These are phyloP conservation scores for Allantophomopsis lycopodina DNA, from an alignment of 2,329 filamentous ascomycete species.

Conservation along the genomic window DNA sequence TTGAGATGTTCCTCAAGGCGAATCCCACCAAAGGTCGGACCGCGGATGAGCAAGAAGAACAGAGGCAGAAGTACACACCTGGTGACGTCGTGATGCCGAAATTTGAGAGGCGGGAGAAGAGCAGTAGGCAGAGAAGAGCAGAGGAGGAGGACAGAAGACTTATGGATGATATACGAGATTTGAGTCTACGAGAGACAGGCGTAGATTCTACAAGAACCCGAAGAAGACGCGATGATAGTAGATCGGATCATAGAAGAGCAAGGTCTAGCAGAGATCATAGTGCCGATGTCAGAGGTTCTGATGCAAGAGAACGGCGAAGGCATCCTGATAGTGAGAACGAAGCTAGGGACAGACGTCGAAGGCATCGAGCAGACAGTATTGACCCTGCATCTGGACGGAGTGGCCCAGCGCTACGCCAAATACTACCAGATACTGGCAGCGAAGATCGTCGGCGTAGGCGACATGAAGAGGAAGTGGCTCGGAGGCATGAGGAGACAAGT, in stretches of 20 bases:
- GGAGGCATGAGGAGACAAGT: conserved; percentile 12
- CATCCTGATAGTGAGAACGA: conserved; percentile 2
- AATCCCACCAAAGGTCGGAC: conserved; percentile 65
- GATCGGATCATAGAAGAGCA: conserved; percentile 10
- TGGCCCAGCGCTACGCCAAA: conserved; percentile 4
- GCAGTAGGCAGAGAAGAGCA: conserved; percentile 34
- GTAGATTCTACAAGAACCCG: conserved; percentile 21
- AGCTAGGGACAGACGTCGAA: conserved; percentile 8
- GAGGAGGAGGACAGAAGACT: conserved; percentile 57
- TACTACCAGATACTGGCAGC: conserved; percentile 4
- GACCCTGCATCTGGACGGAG: conserved; percentile 8
- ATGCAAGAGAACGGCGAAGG: conserved; percentile 10
- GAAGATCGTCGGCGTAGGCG: conserved; percentile 12
- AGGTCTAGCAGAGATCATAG: conserved; percentile 20
- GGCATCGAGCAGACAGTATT: conserved; percentile 18
- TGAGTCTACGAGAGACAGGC: conserved; percentile 59
- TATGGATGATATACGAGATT: conserved; percentile 55
- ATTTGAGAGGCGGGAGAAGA: conserved; percentile 34
- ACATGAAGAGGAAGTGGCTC: conserved; percentile 11
- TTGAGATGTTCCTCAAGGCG: conserved; percentile 76
- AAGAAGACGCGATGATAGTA: conserved; percentile 15
- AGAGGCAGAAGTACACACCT: conserved; percentile 62
- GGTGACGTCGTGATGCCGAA: conserved; percentile 70
- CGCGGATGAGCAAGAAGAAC: conserved; percentile 60
- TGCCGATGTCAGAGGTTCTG: conserved; percentile 11